Conservation (phyloP, 805 yeast species). For the Candida ortonii region DNA sequence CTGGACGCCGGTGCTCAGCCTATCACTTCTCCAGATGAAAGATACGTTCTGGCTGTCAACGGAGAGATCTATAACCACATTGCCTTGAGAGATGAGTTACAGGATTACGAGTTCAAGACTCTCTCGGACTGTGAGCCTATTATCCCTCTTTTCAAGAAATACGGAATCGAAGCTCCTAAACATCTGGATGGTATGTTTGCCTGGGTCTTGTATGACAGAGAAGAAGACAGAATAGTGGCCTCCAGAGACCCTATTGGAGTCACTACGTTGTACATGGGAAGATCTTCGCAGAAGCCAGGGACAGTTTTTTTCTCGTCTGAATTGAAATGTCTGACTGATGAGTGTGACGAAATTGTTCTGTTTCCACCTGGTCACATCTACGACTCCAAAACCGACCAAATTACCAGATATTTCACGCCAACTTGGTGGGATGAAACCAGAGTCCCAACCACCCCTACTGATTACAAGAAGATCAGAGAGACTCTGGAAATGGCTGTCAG, state of each 20-base stretch:
- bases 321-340: conserved; percentile 88
- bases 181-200: conserved; percentile 98
- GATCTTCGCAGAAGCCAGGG: conserved; percentile 62
- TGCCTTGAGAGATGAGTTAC: conserved; percentile 71
- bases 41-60: conserved; percentile 79
- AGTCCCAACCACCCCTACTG: conserved; percentile 75
- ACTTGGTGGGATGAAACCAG: conserved; percentile 86
- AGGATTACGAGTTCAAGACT: conserved; percentile 76
- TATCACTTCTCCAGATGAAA: conserved; percentile 73
- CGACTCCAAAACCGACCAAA: conserved; percentile 83
- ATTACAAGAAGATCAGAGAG: conserved; percentile 68
- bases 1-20: conserved; percentile 99
- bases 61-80: conserved; percentile 99
- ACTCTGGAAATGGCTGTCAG: conserved; percentile 91
- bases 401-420: conserved; percentile 88
- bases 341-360: conserved; percentile 87
- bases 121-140: conserved; percentile 96
- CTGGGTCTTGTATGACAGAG: conserved; percentile 82
- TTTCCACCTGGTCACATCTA: conserved; percentile 99
- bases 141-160: conserved; percentile 85
- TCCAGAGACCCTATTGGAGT: conserved; percentile 99
- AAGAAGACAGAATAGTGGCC: conserved; percentile 84
- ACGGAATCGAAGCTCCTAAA: conserved; percentile 88
- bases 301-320: conserved; percentile 91
- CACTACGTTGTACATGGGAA: conserved; percentile 94